Base-by-base conservation (phyloP, 306 rosid genomes). In the Gastrolobium bilobum region DNA sequence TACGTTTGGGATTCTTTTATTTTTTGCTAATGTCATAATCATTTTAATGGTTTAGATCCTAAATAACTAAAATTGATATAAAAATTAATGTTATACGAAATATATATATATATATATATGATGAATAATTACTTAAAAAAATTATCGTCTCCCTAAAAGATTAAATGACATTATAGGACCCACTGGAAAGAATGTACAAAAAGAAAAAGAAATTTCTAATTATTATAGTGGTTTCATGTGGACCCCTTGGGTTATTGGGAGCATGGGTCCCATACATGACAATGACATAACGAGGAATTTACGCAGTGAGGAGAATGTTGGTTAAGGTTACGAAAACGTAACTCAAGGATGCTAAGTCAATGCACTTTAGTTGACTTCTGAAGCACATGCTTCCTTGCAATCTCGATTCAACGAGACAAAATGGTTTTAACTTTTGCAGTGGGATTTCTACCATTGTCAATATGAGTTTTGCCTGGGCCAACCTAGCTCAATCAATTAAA, bases 291-390 rank as follows among this genome's bases (percentile, higher is more conserved):
- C 8, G 85, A 86, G 76, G 82, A 79, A 81, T 82, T 81, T 81
- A 59, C 78, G 87, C 72, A 43, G 48, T 47, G 15, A 13, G 37
- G 69, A 82, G 84, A 84, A 79, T 79, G 88, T 86, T 84, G 75
- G 80, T 48, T 61, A 81, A 78, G 56, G 79, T 73, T 42, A 53
- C 2, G 37, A 63, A 60, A 63, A 72, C 73, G 79, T 1, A 53
- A 63, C 15, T 66, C 5, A 51, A 60, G 72, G 39, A 4, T 39
- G 43, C 37, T 5, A 40, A 54, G 84, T 80, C 75, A 80, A 80
- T 72, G 60, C 74, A 52, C 73, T 62, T 62, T 31, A 71, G 79
- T 62, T 80, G 79, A 71, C 83, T 71, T 71, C 0, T 9, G 65
- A 53, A 7, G 0, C 69, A 51, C 67, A 44, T 48, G 71, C 56